Conservation (phyloP, 192 early-diverging fungal species). For the Spizellomyces punctatus region DNA sequence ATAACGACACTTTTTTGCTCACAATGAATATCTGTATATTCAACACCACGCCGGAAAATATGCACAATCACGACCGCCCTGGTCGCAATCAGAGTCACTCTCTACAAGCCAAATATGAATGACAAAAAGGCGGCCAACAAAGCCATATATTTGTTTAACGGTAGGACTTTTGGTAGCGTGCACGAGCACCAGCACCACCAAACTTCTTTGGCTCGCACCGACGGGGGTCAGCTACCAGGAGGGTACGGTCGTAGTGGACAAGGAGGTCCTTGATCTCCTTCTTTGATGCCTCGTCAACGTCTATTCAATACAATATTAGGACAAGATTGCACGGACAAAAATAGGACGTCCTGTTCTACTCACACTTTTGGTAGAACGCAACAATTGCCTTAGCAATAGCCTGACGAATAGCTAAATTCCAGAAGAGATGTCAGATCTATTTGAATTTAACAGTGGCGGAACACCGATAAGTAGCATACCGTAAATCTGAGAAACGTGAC, state of each 20-base stretch:
- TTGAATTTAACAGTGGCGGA: not conserved
- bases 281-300: slow-evolving; percentile 98
- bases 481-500: slow-evolving; percentile 96
- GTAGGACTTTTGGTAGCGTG: slow-evolving; percentile 78
- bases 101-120: too few species aligned
- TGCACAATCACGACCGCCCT: too few species aligned
- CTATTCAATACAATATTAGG: slow-evolving; percentile 20
- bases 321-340: not conserved
- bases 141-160: slow-evolving; percentile 33
- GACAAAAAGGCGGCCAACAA: too few species aligned
- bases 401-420: slow-evolving; percentile 82
- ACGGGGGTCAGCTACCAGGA: slow-evolving; percentile 98
- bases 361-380: slow-evolving; percentile 98
- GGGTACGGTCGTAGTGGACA: slow-evolving; percentile 91
- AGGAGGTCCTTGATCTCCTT: slow-evolving; percentile 98
- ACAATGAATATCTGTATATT: too few species aligned
- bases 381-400: slow-evolving; percentile 99
- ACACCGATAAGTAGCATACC: slow-evolving; percentile 37
- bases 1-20: too few species aligned
- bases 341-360: slow-evolving; percentile 9
- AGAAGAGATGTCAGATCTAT: slow-evolving; percentile 5
- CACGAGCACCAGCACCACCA: slow-evolving; percentile 98
- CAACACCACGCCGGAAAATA: too few species aligned
- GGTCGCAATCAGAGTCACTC: too few species aligned
- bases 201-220: slow-evolving; percentile 99